These are phyloP conservation scores for Curvularia sp. DNA, from an alignment of 2,329 filamentous ascomycete genomes.

Conservation along the genomic window DNA sequence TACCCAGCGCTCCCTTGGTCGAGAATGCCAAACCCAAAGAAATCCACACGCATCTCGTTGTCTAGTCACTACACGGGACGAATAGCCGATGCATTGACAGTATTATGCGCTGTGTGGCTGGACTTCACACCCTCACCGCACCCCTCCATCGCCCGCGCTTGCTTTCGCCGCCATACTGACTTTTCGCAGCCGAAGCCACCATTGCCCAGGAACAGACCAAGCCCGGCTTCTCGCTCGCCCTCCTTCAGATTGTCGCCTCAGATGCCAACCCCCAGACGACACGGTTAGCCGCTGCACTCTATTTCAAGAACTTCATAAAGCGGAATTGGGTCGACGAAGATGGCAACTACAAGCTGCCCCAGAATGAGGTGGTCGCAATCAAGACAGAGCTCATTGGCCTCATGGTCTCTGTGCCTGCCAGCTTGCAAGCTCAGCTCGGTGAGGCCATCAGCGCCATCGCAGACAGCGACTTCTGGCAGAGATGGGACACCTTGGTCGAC, in stretches of 20 bases:
- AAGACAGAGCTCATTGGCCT: slow-evolving; percentile 94
- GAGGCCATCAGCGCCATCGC: slow-evolving; percentile 97
- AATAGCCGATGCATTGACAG: not conserved
- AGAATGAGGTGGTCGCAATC: slow-evolving; percentile 84
- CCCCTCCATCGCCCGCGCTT: slow-evolving; percentile 6
- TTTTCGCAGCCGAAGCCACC: slow-evolving; percentile 73
- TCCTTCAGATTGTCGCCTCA: slow-evolving; percentile 89
- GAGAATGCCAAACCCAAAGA: not conserved
- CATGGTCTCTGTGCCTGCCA: slow-evolving; percentile 90
- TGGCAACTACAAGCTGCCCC: slow-evolving; percentile 86
- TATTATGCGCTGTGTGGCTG: not conserved
- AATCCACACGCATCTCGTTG: not conserved
- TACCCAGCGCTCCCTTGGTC: slow-evolving; percentile 17
- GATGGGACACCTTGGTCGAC: slow-evolving; percentile 94
- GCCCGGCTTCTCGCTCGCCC: slow-evolving; percentile 81
- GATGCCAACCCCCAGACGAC: slow-evolving; percentile 75
- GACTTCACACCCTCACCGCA: not conserved
- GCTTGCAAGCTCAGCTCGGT: slow-evolving; percentile 90
- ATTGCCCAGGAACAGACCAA: slow-evolving; percentile 81
- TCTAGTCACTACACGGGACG: not conserved
- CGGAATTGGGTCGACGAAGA: slow-evolving; percentile 95
- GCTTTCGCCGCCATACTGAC: slow-evolving; percentile 25
- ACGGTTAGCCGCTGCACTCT: slow-evolving; percentile 84
- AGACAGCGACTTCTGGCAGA: slow-evolving; percentile 95
- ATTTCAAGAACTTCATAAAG: slow-evolving; percentile 98